These are phyloP conservation scores for Escallonia herrerae DNA, from an alignment of 129 eudicot species.

Conservation along the genomic window DNA sequence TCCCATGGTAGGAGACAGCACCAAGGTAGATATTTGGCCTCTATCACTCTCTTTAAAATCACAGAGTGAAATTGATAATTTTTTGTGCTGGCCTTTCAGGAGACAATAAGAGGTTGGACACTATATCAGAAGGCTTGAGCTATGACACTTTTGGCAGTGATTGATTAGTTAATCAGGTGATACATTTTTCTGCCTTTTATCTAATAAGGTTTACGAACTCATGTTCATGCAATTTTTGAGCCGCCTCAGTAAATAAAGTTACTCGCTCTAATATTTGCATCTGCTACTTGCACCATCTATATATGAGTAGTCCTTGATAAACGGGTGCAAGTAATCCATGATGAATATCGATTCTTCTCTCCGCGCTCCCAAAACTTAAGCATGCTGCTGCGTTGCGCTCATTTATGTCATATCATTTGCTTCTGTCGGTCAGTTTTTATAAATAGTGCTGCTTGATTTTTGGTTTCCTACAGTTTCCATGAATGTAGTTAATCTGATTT, in stretches of 20 bases:
- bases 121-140: slow-evolving; percentile 38
- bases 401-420: too few relatives aligned
- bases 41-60: neutral
- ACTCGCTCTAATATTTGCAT: too few relatives aligned
- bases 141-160: slow-evolving; percentile 50
- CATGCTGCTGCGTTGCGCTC: too few relatives aligned
- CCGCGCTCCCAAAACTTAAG: neutral
- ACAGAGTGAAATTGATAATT: slow-evolving; percentile 1
- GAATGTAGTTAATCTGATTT: too few relatives aligned
- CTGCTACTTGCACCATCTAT: too few relatives aligned
- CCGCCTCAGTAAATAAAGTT: neutral
- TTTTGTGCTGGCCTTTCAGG: slow-evolving; percentile 33
- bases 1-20: slow-evolving; percentile 46
- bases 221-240: neutral
- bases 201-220: neutral
- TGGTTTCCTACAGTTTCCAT: too few relatives aligned
- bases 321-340: neutral
- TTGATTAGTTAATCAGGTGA: slow-evolving; percentile 24
- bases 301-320: too few relatives aligned
- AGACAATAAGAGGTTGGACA: slow-evolving; percentile 52
- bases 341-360: neutral
- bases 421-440: too few relatives aligned
- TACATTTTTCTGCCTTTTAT: slow-evolving; percentile 4
- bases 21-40: slow-evolving; percentile 21
- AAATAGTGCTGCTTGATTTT: too few relatives aligned